These are phyloP conservation scores for Hamigera avellanea DNA, from an alignment of 495 filamentous ascomycete genomes.

Conservation along the genomic window DNA sequence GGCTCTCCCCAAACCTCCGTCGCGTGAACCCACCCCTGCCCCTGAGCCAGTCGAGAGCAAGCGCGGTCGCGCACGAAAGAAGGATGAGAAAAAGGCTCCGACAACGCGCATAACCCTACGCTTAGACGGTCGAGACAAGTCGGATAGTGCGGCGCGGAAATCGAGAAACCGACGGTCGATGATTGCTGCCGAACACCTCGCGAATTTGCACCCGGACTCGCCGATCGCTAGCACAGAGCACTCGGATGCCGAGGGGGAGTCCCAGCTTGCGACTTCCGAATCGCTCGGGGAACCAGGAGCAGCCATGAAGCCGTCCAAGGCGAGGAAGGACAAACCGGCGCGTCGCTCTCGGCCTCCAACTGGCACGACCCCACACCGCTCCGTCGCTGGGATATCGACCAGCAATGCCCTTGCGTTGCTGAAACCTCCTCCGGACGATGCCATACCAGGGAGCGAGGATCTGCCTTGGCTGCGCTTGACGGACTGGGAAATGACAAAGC, in stretches of 20 bases:
- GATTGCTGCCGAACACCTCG: conserved; percentile 23
- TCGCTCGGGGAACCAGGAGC: conserved; percentile 5
- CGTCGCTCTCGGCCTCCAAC: conserved; percentile 33
- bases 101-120: conserved; percentile 52
- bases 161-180: conserved; percentile 27
- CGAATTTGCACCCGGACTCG: conserved; percentile 29
- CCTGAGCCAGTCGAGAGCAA: conserved; percentile 37
- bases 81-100: conserved; percentile 19
- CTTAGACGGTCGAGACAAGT: conserved; percentile 38
- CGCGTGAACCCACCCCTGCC: conserved; percentile 53
- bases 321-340: conserved; percentile 33
- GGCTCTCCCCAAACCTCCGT: conserved; percentile 58
- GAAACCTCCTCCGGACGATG: conserved; percentile 67
- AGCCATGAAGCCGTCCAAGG: background rate
- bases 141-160: conserved; percentile 17
- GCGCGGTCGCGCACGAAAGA: conserved; percentile 36
- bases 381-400: conserved; percentile 59
- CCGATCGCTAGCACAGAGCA: conserved; percentile 37
- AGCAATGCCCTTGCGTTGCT: conserved; percentile 68
- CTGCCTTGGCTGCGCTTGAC: conserved; percentile 87
- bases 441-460: conserved; percentile 59
- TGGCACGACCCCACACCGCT: conserved; percentile 41
- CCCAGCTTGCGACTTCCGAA: conserved; percentile 4
- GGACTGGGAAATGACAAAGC: conserved; percentile 77
- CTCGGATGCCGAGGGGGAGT: conserved; percentile 27